Percentiles rank a stretch among this genome's conserved stretches.
These are phyloP conservation scores for Vachellia pachyceras DNA, from an alignment of 306 rosid genomes.

Conservation along the genomic window DNA sequence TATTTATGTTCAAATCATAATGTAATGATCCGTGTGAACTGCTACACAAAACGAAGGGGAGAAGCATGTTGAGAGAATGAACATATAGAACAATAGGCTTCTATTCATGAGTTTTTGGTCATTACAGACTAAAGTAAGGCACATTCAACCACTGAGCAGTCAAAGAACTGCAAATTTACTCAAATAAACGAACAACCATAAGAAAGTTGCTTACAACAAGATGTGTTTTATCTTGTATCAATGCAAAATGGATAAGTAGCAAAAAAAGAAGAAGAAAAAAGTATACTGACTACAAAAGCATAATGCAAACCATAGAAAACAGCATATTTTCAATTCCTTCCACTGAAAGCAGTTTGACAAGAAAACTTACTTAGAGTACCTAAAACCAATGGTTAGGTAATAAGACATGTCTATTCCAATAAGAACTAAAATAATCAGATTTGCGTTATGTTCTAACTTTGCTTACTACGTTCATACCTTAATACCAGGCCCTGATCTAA, in stretches of 20 bases:
- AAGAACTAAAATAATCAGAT: neutral
- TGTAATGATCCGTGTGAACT: neutral
- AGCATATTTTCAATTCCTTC: neutral
- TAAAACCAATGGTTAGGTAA: neutral
- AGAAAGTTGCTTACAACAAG: neutral
- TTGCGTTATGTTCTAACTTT: neutral
- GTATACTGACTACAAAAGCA: neutral
- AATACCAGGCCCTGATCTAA: neutral
- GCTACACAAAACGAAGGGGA: neutral
- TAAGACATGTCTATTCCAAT: neutral
- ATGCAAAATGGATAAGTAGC: neutral
- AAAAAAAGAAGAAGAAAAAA: neutral
- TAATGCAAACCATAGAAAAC: neutral
- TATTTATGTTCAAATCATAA: neutral
- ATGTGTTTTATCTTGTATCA: neutral
- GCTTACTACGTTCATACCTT: neutral
- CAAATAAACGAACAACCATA: neutral
- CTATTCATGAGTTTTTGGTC: neutral
- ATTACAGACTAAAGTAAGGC: neutral
- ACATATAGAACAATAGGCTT: neutral
- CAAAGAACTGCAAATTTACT: constrained; percentile 13
- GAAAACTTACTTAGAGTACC: neutral
- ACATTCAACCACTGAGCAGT: neutral
- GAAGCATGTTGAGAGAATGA: neutral
- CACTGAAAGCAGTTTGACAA: neutral